These are phyloP conservation scores for Dipodascus albidus DNA, from an alignment of 805 yeast species.

Conservation along the genomic window DNA sequence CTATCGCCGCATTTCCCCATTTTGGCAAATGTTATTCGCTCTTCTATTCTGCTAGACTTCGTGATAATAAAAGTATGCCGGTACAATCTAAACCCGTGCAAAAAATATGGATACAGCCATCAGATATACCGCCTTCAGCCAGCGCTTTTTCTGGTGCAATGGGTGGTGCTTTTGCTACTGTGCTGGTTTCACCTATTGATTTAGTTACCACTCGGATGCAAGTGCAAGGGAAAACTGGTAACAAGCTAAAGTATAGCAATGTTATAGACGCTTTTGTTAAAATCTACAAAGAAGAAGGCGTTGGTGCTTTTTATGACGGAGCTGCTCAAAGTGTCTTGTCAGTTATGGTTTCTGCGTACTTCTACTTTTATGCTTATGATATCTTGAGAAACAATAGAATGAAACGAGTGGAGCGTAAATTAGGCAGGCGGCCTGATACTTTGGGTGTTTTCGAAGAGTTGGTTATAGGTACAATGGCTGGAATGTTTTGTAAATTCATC, in stretches of 20 bases:
- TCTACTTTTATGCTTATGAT: slow-evolving; percentile 25
- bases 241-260: slow-evolving; percentile 2
- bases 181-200: slow-evolving; percentile 22
- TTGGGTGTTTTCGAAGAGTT: slow-evolving; percentile 22
- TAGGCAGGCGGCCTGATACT: slow-evolving; percentile 19
- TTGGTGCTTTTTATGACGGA: slow-evolving; percentile 67
- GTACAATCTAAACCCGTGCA: slow-evolving; percentile 2
- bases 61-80: not conserved
- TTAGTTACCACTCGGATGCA: slow-evolving; percentile 24
- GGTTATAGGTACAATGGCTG: slow-evolving; percentile 22
- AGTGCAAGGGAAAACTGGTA: slow-evolving; percentile 16
- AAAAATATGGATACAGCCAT: slow-evolving; percentile 11
- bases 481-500: slow-evolving; percentile 23
- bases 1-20: not conserved
- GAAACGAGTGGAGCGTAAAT: slow-evolving; percentile 8
- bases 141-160: slow-evolving; percentile 24
- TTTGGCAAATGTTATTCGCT: not conserved
- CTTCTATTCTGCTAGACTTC: not conserved
- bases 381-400: slow-evolving; percentile 17
- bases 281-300: slow-evolving; percentile 64
- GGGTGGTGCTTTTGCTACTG: slow-evolving; percentile 24
- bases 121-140: slow-evolving; percentile 19
- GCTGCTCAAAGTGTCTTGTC: slow-evolving; percentile 37
- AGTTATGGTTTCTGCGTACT: slow-evolving; percentile 21
- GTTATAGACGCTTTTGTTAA: slow-evolving; percentile 46